Evolutionary conservation across 2,329 filamentous ascomycete species (phyloP).

Genomic region (Nigrograna mackinnonii): DNA sequence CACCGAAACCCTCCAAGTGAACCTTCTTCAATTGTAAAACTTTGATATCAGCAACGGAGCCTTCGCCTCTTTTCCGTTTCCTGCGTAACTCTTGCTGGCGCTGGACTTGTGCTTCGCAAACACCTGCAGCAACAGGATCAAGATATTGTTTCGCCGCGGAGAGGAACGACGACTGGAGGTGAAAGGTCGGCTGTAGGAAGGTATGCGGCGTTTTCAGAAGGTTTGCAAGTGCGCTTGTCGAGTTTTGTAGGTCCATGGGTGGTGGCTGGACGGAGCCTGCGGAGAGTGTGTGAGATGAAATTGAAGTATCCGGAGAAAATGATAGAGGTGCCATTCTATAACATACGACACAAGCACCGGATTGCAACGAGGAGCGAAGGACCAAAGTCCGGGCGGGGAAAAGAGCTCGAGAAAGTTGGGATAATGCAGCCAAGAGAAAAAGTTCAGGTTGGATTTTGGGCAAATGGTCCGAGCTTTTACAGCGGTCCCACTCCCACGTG

Average conservation of each 20-base stretch:
- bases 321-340: constrained; percentile 35
- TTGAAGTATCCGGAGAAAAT: constrained; percentile 42
- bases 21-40: constrained; percentile 79
- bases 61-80: constrained; percentile 74
- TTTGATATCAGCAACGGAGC: constrained; percentile 48
- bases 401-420: too few relatives aligned
- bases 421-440: too few relatives aligned
- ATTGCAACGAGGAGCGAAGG: not conserved
- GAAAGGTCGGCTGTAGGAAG: constrained; percentile 74
- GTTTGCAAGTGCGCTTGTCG: constrained; percentile 53
- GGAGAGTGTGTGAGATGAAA: constrained; percentile 45
- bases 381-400: too few relatives aligned
- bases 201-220: constrained; percentile 67
- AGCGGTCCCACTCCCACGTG: too few relatives aligned
- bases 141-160: constrained; percentile 79
- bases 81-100: constrained; percentile 69
- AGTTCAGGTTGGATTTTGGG: too few relatives aligned
- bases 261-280: constrained; percentile 38
- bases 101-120: constrained; percentile 73
- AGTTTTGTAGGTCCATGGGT: constrained; percentile 32
- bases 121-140: constrained; percentile 74
- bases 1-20: constrained; percentile 84
- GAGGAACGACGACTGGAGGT: constrained; percentile 71
- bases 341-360: not conserved
- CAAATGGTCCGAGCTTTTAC: too few relatives aligned